Evolutionary conservation across 2,329 filamentous ascomycete genomes (phyloP), one percentile per base, ranked within the genome.

Genomic region (Neopestalotiopsis sp.): DNA sequence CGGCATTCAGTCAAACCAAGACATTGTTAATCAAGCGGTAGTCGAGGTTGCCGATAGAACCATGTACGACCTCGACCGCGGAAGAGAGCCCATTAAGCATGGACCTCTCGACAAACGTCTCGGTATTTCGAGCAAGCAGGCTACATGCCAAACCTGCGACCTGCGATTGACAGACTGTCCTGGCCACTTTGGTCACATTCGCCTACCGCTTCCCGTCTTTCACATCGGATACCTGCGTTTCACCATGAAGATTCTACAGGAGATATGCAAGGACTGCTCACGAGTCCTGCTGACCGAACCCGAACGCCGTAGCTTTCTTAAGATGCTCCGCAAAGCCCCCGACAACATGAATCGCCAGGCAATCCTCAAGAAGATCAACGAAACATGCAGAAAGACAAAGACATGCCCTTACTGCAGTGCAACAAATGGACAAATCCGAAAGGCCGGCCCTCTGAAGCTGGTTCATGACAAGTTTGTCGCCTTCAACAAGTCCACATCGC

Each of bases 171-270:
- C 94, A 75, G 90, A 92, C 72, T 99, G 96, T 81, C 96, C 94
- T 74, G 96, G 96, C 13, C 96, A 99, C 81, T 99, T 98, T 77
- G 96, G 96, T 61, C 92, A 98, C 81, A 92, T 99, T 75, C 91
- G 93, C 76, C 88, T 99, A 14, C 94, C 95, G 1, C 85, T 99
- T 65, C 96, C 96, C 4, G 94, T 92, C 58, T 98, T 98, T 77
- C 96, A 99, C 78, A 94, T 98, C 72, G 96, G 96, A 49, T 99
- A 98, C 78, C 89, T 99, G 75, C 96, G 94, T 78, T 94, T 97
- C 79, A 94, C 96, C 72, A 95, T 97, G 78, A 91, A 91, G 59
- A 95, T 97, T 68, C 86, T 99, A 30, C 95, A 98, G 79, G 92
- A 96, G 76, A 97, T 99, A 72, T 99, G 96, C 90, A 99, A 97